A percentile compares a stretch with the other conserved stretches of the same genome.
These are phyloP conservation scores for Talaromyces sp. DNA, from an alignment of 2,329 filamentous ascomycete genomes.

Conservation along the genomic window DNA sequence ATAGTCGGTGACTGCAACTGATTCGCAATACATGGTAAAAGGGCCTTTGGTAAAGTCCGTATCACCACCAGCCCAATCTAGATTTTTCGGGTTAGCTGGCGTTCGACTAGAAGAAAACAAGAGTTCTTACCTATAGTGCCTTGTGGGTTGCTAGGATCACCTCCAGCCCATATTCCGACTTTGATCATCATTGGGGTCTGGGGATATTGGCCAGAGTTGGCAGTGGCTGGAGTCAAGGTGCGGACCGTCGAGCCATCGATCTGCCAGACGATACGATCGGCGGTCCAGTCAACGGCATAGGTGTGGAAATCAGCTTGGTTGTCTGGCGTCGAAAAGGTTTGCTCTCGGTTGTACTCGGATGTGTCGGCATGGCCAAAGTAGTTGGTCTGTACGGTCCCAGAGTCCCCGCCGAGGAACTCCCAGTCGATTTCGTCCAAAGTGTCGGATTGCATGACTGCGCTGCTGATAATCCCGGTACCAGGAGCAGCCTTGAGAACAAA, in stretches of 20 bases:
- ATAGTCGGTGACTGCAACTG: slow-evolving; percentile 77
- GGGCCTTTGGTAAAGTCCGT: slow-evolving; percentile 82
- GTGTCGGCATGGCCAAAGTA: slow-evolving; percentile 94
- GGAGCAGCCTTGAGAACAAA: slow-evolving; percentile 80
- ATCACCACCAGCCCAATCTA: slow-evolving; percentile 76
- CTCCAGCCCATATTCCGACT: slow-evolving; percentile 87
- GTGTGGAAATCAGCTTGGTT: slow-evolving; percentile 76
- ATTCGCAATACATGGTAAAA: slow-evolving; percentile 79
- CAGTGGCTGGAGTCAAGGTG: slow-evolving; percentile 65
- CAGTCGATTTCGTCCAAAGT: slow-evolving; percentile 93
- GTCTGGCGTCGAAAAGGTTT: slow-evolving; percentile 64
- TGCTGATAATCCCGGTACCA: slow-evolving; percentile 88
- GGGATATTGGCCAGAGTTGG: slow-evolving; percentile 71
- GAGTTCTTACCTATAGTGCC: slow-evolving; percentile 65
- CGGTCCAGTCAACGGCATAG: slow-evolving; percentile 90
- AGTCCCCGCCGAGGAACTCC: slow-evolving; percentile 84
- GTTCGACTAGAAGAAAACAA: slow-evolving; percentile 11
- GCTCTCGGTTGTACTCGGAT: slow-evolving; percentile 78
- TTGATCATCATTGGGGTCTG: slow-evolving; percentile 95
- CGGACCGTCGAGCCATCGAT: slow-evolving; percentile 75
- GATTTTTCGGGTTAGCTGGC: neutral
- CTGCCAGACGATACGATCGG: slow-evolving; percentile 78
- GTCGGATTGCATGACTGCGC: slow-evolving; percentile 85
- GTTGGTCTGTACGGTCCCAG: slow-evolving; percentile 82
- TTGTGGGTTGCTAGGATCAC: slow-evolving; percentile 70